Conservation (phyloP, 2,329 filamentous ascomycete species). For the Fusarium chaquense region DNA sequence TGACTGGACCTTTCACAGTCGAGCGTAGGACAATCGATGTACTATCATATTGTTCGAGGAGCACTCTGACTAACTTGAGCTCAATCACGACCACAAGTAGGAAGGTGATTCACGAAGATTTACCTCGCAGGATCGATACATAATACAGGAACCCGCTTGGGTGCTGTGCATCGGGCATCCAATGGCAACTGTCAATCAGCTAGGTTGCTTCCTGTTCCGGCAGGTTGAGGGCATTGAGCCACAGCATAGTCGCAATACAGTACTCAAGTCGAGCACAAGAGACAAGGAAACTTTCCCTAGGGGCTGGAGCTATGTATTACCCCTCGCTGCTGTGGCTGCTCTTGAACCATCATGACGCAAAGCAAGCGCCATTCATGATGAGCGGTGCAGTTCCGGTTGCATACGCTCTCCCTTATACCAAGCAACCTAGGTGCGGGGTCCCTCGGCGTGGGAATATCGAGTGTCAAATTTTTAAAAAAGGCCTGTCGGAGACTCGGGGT, state of each 20-base stretch:
- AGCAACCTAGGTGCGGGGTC: slow-evolving; percentile 19
- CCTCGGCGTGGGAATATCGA: slow-evolving; percentile 32
- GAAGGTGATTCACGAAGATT: not conserved
- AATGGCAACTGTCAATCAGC: slow-evolving; percentile 35
- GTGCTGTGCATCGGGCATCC: slow-evolving; percentile 33
- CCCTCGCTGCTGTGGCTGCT: slow-evolving; percentile 21
- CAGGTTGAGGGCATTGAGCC: slow-evolving; percentile 37
- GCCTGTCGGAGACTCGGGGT: not conserved
- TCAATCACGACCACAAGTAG: not conserved
- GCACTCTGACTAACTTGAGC: not conserved
- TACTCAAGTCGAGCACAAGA: not conserved
- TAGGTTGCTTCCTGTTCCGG: slow-evolving; percentile 44
- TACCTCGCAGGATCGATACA: slow-evolving; percentile 10
- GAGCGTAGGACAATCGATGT: not conserved
- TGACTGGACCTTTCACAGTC: not conserved
- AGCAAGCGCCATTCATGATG: not conserved
- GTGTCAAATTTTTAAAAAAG: slow-evolving; percentile 13
- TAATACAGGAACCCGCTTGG: slow-evolving; percentile 9
- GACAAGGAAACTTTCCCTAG: slow-evolving; percentile 12
- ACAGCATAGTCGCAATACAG: slow-evolving; percentile 21
- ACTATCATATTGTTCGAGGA: not conserved
- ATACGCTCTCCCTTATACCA: not conserved
- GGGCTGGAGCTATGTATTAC: slow-evolving; percentile 19
- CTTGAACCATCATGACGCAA: slow-evolving; percentile 27
- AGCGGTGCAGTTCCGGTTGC: not conserved